phyloP scores from a whole-genome alignment of 306 rosid species.

The Carpinus viminea region DNA sequence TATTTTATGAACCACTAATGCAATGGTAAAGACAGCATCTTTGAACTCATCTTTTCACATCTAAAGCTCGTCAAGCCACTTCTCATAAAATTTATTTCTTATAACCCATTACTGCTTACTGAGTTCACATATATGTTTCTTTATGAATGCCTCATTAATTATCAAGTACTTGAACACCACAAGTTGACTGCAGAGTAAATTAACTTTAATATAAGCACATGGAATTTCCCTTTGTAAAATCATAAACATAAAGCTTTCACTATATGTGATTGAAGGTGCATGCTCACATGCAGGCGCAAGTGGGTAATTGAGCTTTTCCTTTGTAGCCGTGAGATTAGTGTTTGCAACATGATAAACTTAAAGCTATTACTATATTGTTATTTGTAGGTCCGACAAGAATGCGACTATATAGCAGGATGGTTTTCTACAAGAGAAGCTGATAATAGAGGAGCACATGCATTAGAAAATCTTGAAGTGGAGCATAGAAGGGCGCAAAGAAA shows the following conservation, averaged over 20 bases:
- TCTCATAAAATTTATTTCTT: conserved; percentile 28
- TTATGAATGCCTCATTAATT: not conserved
- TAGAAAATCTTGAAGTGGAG: conserved; percentile 53
- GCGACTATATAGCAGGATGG: conserved; percentile 66
- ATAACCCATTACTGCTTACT: not conserved
- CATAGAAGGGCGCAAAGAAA: conserved; percentile 56
- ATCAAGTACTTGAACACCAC: not conserved
- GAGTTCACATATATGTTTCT: not conserved
- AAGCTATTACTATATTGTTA: conserved; percentile 12
- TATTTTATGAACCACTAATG: conserved; percentile 37
- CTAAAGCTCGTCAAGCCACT: conserved; percentile 65
- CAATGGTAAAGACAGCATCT: conserved; percentile 39
- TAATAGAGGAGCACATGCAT: conserved; percentile 44
- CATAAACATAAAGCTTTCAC: not conserved
- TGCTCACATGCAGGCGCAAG: not conserved
- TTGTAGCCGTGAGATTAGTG: not conserved
- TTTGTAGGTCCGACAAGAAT: conserved; percentile 74
- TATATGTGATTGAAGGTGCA: not conserved
- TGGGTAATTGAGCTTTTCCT: not conserved
- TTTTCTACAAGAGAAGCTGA: conserved; percentile 51
- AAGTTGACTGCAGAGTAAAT: not conserved
- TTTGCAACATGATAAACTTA: not conserved
- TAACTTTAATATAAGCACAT: not conserved
- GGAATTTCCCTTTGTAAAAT: not conserved
- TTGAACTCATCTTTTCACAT: conserved; percentile 44